These are phyloP conservation scores for Cladosporium oxysporum DNA, from an alignment of 2,329 filamentous ascomycete species.

Conservation along the genomic window DNA sequence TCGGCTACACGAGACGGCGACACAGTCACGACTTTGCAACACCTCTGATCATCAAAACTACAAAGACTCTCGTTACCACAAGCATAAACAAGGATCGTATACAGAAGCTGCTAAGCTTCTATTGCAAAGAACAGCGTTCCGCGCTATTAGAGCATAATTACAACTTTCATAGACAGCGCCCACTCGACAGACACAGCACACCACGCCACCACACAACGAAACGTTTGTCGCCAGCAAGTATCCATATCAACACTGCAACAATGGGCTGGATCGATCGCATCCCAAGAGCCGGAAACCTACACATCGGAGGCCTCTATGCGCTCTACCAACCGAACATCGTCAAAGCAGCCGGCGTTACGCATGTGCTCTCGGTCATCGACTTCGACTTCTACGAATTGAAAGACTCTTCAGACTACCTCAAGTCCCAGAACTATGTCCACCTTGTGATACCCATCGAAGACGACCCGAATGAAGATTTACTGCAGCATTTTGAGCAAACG, in stretches of 20 bases:
- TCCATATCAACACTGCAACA: background rate
- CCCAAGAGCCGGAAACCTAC: constrained; percentile 38
- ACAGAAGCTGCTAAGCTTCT: background rate
- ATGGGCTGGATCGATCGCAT: constrained; percentile 44
- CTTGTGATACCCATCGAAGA: constrained; percentile 82
- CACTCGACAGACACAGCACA: background rate
- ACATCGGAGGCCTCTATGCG: constrained; percentile 46
- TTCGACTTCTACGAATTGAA: constrained; percentile 54
- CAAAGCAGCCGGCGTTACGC: constrained; percentile 72
- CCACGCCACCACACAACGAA: background rate
- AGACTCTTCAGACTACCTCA: constrained; percentile 15
- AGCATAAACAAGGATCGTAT: background rate
- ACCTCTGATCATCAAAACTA: background rate
- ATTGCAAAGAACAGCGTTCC: background rate
- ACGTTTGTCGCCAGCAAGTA: background rate
- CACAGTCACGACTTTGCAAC: background rate
- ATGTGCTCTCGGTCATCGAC: constrained; percentile 78
- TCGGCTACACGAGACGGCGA: background rate
- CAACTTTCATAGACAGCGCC: background rate
- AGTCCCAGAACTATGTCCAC: constrained; percentile 55
- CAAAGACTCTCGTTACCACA: background rate
- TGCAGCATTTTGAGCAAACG: constrained; percentile 73
- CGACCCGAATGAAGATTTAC: constrained; percentile 78
- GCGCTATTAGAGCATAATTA: background rate
- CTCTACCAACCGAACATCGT: constrained; percentile 51